Percentiles rank a stretch among this genome's conserved stretches.
These are phyloP conservation scores for Debaryomyces subglobosus DNA, from an alignment of 1,139 yeast species.

Conservation along the genomic window DNA sequence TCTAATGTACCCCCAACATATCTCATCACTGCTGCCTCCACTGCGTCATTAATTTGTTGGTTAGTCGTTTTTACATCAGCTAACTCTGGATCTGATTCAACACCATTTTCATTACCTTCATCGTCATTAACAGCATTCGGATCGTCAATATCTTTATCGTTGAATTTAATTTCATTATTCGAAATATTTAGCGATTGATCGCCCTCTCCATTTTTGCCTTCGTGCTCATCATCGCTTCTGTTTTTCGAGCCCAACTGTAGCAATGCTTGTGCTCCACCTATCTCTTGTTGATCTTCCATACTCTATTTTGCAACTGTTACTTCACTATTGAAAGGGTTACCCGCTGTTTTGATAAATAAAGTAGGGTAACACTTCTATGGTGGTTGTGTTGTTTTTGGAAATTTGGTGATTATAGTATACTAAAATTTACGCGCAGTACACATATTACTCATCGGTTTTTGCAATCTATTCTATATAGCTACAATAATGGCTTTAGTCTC, in stretches of 20 bases:
- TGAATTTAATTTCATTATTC: slow-evolving; percentile 7
- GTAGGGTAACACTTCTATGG: slow-evolving; percentile 15
- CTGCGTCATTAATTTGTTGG: slow-evolving; percentile 54
- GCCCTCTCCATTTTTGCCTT: slow-evolving; percentile 9
- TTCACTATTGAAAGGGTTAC: slow-evolving; percentile 18
- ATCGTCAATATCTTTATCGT: slow-evolving; percentile 15
- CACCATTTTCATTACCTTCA: slow-evolving; percentile 13
- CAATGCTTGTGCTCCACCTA: slow-evolving; percentile 52
- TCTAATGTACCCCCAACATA: slow-evolving; percentile 66
- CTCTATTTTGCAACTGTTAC: slow-evolving; percentile 14
- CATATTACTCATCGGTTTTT: background rate
- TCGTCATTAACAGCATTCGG: slow-evolving; percentile 12
- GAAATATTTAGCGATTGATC: slow-evolving; percentile 7
- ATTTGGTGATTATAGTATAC: slow-evolving; percentile 5
- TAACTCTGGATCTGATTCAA: slow-evolving; percentile 23
- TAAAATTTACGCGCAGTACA: slow-evolving; percentile 3
- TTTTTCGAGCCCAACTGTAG: slow-evolving; percentile 43
- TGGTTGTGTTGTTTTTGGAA: background rate
- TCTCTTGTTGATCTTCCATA: slow-evolving; percentile 43
- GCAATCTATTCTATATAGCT: background rate
- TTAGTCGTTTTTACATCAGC: slow-evolving; percentile 32
- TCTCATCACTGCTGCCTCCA: slow-evolving; percentile 75
- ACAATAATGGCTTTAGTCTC: background rate
- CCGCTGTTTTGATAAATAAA: slow-evolving; percentile 18
- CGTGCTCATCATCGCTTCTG: slow-evolving; percentile 24